These are phyloP conservation scores for Stephania japonica DNA, from an alignment of 164 flowering plant genomes.

Conservation along the genomic window DNA sequence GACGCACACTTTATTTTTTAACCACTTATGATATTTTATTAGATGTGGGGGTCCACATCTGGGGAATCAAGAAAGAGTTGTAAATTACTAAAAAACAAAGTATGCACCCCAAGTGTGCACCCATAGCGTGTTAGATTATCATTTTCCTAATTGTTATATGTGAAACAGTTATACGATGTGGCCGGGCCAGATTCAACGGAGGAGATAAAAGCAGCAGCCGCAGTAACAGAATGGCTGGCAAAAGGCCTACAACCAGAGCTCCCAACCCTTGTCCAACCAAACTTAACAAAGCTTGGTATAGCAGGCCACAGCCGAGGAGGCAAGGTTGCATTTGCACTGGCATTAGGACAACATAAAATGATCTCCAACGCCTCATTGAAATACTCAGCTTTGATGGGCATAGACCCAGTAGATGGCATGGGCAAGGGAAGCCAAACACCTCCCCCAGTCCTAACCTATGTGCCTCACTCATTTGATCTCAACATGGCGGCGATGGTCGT, in stretches of 20 bases:
- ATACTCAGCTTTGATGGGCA: constrained; percentile 69
- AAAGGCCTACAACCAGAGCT: constrained; percentile 37
- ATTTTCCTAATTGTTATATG: neutral
- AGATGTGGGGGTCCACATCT: too few species aligned
- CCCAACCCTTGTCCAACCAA: constrained; percentile 40
- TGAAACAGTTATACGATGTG: constrained; percentile 37
- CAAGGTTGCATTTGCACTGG: constrained; percentile 70
- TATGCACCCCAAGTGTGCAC: too few species aligned
- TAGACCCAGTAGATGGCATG: constrained; percentile 95
- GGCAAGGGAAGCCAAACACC: constrained; percentile 67
- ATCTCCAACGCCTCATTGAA: constrained; percentile 21
- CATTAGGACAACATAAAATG: constrained; percentile 27
- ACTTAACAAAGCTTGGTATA: constrained; percentile 45
- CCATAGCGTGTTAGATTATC: too few species aligned
- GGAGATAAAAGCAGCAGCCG: constrained; percentile 54
- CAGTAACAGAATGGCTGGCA: constrained; percentile 51
- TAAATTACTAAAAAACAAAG: too few species aligned
- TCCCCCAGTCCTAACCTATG: constrained; percentile 69
- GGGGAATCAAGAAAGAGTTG: too few species aligned
- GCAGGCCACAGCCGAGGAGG: constrained; percentile 90
- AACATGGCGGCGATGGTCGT: constrained; percentile 59
- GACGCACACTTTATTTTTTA: too few species aligned
- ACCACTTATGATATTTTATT: too few species aligned
- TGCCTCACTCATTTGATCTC: constrained; percentile 56
- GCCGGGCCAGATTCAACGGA: constrained; percentile 51